phyloP scores from a whole-genome alignment of 108 stramenopile species.

The Fragilaria crotonensis region DNA sequence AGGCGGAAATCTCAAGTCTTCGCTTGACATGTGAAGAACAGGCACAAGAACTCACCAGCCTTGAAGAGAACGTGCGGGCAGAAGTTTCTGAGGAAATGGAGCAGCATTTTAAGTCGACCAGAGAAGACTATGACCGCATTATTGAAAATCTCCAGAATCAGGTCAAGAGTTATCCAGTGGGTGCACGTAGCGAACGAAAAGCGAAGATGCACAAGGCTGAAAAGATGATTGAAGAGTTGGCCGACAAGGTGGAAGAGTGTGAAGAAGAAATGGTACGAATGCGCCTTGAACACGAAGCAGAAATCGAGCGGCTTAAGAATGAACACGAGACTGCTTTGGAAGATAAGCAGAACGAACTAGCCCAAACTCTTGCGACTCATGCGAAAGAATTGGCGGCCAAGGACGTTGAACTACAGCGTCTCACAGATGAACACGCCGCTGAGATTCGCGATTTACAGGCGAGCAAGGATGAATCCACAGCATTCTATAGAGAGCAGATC shows the following conservation, averaged over 20 bases:
- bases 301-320: conserved; percentile 29
- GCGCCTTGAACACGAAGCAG: conserved; percentile 42
- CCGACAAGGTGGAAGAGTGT: conserved; percentile 73
- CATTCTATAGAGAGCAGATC: conserved; percentile 1
- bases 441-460: background rate
- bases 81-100: conserved; percentile 81
- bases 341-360: background rate
- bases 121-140: conserved; percentile 47
- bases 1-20: conserved; percentile 27
- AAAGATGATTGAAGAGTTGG: conserved; percentile 44
- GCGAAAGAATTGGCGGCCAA: background rate
- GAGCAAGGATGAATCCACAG: background rate
- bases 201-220: conserved; percentile 34
- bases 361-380: background rate
- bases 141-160: conserved; percentile 35
- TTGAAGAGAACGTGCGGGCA: conserved; percentile 55
- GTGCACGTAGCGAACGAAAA: conserved; percentile 30
- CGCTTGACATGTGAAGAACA: conserved; percentile 29
- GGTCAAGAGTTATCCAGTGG: conserved; percentile 10
- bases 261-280: conserved; percentile 82
- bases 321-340: conserved; percentile 30
- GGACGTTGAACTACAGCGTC: background rate
- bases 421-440: background rate
- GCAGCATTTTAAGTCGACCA: conserved; percentile 43
- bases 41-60: conserved; percentile 33